Evolutionary conservation across 225 moss, liverwort and hornwort genomes (phyloP).

Genomic region (Pseudisothecium myosuroides): DNA sequence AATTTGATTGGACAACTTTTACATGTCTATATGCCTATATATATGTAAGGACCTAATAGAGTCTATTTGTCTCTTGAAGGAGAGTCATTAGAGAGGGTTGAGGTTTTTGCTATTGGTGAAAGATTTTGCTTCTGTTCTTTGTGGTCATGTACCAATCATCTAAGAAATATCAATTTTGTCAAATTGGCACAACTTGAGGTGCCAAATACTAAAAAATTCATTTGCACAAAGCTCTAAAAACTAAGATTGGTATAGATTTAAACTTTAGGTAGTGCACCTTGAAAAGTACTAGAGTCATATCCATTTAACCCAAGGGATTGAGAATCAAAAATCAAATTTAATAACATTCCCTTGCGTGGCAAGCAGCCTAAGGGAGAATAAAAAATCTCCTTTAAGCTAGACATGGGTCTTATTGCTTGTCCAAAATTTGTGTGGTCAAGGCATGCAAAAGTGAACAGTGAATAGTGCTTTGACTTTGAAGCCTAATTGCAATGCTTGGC

Average conservation of each 20-base stretch:
- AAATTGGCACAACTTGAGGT: not conserved
- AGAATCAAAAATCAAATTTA: too few relatives aligned
- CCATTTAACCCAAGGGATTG: not conserved
- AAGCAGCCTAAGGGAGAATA: fast-evolving
- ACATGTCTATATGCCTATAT: not conserved
- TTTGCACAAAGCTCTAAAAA: not conserved
- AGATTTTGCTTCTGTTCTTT: not conserved
- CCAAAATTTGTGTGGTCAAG: not conserved
- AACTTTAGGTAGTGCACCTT: too few relatives aligned
- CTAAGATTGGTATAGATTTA: fast-evolving
- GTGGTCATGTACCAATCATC: not conserved
- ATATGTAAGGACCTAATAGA: too few relatives aligned
- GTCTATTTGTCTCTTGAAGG: not conserved
- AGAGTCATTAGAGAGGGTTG: not conserved
- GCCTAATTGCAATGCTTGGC: not conserved
- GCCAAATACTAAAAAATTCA: too few relatives aligned
- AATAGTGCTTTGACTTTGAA: not conserved
- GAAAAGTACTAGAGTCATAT: not conserved
- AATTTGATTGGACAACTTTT: not conserved
- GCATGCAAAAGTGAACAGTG: not conserved
- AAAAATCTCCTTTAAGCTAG: not conserved
- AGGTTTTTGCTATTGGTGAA: not conserved
- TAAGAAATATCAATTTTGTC: not conserved
- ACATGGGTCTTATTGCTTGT: not conserved
- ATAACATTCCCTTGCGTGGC: fast-evolving